Conservation (phyloP, 148 eudicot genomes). For the Limonium bicolor region DNA sequence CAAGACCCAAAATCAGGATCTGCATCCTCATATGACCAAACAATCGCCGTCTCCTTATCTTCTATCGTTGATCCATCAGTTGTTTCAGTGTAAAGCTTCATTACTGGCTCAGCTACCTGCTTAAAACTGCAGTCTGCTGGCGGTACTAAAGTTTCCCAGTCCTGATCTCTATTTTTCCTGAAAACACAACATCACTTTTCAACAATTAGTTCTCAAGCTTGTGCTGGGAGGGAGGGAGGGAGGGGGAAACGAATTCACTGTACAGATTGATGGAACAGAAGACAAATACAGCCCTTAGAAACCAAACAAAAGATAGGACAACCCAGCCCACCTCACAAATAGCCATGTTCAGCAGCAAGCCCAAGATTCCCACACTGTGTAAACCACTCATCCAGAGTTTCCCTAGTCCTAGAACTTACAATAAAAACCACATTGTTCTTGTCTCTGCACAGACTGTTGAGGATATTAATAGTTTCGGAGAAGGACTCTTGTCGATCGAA, state of each 20-base stretch:
- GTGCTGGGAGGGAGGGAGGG: no score
- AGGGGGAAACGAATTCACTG: no score
- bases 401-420: slow-evolving; percentile 24
- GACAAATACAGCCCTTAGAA: neutral
- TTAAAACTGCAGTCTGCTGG: slow-evolving; percentile 22
- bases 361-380: slow-evolving; percentile 27
- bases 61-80: slow-evolving; percentile 43
- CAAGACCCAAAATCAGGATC: slow-evolving; percentile 40
- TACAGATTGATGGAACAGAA: no score
- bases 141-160: slow-evolving; percentile 28
- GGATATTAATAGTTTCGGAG: slow-evolving; percentile 14
- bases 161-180: slow-evolving; percentile 16
- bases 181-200: neutral
- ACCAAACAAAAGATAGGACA: neutral
- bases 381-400: slow-evolving; percentile 29
- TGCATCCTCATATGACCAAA: slow-evolving; percentile 29
- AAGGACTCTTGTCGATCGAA: slow-evolving; percentile 25
- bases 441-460: slow-evolving; percentile 23
- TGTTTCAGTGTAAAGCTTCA: slow-evolving; percentile 30
- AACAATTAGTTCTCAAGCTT: neutral
- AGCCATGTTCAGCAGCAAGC: slow-evolving; percentile 44
- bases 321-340: slow-evolving; percentile 26
- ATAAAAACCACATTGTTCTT: slow-evolving; percentile 25
- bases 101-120: slow-evolving; percentile 32
- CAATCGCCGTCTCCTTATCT: slow-evolving; percentile 25